Evolutionary conservation across 2,329 filamentous ascomycete genomes (phyloP), one percentile per base, ranked within the genome.

Genomic region (Penicillium sp.): DNA sequence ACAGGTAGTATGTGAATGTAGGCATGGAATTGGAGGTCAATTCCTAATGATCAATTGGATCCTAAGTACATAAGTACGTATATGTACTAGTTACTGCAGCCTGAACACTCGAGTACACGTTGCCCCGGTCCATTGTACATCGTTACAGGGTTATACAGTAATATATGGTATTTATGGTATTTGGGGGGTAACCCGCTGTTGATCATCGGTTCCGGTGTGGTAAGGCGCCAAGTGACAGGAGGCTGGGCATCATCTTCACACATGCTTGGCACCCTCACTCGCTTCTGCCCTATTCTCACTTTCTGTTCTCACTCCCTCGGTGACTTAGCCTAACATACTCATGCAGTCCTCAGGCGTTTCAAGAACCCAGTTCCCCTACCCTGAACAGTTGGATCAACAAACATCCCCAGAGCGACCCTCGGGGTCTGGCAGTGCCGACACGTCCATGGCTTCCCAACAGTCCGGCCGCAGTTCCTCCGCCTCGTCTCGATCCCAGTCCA

Each of bases 381-480:
- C 45, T 18, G 52, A 50, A 46, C 32, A 45, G 8, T 31, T 50
- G 18, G 47, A 31, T 23, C 50, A 53, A 40, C 39, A 44, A 65
- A 80, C 84, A 61, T 67, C 39, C 44, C 62, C 61, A 44, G 64
- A 67, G 47, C 65, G 66, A 51, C 60, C 64, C 39, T 64, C 65
- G 25, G 61, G 62, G 27, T 63, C 69, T 78, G 82, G 54, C 76
- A 83, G 60, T 79, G 82, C 53, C 71, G 65, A 68, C 44, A 61
- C 60, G 46, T 44, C 61, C 52, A 72, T 72, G 69, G 87, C 86
- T 49, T 86, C 87, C 34, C 80, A 76, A 54, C 73, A 77, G 54
- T 77, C 84, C 60, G 85, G 85, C 56, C 84, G 88, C 56, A 79
- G 82, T 31, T 89, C 87, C 9, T 85, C 83, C 44, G 81, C 84